Evolutionary conservation across 2,329 filamentous ascomycete species (phyloP).

Genomic region (Xylariaceae sp.): DNA sequence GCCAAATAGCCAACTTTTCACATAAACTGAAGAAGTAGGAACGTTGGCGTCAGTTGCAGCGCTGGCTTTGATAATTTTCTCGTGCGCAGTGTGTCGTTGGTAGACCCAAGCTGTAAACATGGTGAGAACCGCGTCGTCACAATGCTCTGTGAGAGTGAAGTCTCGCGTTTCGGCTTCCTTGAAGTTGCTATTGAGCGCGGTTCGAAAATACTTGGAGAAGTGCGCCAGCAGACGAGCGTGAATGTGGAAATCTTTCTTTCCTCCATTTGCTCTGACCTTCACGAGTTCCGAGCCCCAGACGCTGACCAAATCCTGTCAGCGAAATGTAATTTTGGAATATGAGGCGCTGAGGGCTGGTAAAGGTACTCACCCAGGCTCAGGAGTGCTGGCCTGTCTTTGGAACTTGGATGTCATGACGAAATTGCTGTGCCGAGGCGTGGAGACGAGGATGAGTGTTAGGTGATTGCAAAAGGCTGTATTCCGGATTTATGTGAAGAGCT

Average conservation of each 20-base stretch:
- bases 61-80: background rate
- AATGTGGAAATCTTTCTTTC: background rate
- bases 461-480: too few relatives aligned
- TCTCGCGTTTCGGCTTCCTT: background rate
- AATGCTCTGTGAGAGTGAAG: background rate
- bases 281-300: background rate
- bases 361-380: too few relatives aligned
- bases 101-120: conserved; percentile 9
- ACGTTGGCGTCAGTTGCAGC: too few relatives aligned
- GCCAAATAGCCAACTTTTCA: conserved; percentile 8
- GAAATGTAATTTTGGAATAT: too few relatives aligned
- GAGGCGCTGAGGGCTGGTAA: too few relatives aligned
- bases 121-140: background rate
- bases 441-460: too few relatives aligned
- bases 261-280: background rate
- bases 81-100: background rate
- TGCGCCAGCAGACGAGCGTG: conserved; percentile 5
- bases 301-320: too few relatives aligned
- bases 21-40: background rate
- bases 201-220: conserved; percentile 9
- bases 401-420: too few relatives aligned
- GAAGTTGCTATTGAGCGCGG: background rate
- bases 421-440: too few relatives aligned
- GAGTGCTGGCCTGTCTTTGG: too few relatives aligned
- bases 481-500: too few relatives aligned